These are phyloP conservation scores for Coffea eugenioides DNA, from an alignment of 257 asterid species.

Conservation along the genomic window DNA sequence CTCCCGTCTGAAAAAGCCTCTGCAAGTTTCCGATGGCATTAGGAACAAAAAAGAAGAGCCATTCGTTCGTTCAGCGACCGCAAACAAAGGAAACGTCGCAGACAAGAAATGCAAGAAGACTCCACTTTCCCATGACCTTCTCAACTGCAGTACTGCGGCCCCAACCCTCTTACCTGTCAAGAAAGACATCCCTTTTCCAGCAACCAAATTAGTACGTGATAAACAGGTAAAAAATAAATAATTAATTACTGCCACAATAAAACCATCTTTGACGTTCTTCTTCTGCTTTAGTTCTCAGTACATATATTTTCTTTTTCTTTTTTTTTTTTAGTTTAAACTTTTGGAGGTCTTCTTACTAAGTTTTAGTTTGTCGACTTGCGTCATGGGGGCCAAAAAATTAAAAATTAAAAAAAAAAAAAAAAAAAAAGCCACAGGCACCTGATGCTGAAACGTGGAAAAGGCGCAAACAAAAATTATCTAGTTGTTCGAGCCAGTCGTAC, in stretches of 20 bases:
- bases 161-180: slow-evolving; percentile 61
- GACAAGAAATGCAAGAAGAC: slow-evolving; percentile 53
- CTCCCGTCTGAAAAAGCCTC: slow-evolving; percentile 28
- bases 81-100: slow-evolving; percentile 28
- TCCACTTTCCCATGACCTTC: slow-evolving; percentile 50
- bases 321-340: not conserved
- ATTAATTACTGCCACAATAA: not conserved
- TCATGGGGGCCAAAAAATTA: slow-evolving; percentile 18
- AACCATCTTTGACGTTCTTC: not conserved
- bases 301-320: not conserved
- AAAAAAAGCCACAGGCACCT: slow-evolving; percentile 47
- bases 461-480: slow-evolving; percentile 63
- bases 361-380: slow-evolving; percentile 5
- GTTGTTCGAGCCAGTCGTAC: slow-evolving; percentile 64
- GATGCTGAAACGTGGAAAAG: slow-evolving; percentile 56
- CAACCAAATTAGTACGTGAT: slow-evolving; percentile 45
- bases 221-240: slow-evolving; percentile 71
- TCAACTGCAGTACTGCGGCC: slow-evolving; percentile 29
- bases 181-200: slow-evolving; percentile 58
- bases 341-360: not conserved
- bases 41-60: slow-evolving; percentile 54
- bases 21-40: slow-evolving; percentile 31
- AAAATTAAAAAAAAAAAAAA: too few species aligned
- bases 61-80: slow-evolving; percentile 40
- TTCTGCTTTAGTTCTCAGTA: not conserved